Evolutionary conservation across 805 yeast genomes (phyloP).

Genomic region (Pichia eremophila): DNA sequence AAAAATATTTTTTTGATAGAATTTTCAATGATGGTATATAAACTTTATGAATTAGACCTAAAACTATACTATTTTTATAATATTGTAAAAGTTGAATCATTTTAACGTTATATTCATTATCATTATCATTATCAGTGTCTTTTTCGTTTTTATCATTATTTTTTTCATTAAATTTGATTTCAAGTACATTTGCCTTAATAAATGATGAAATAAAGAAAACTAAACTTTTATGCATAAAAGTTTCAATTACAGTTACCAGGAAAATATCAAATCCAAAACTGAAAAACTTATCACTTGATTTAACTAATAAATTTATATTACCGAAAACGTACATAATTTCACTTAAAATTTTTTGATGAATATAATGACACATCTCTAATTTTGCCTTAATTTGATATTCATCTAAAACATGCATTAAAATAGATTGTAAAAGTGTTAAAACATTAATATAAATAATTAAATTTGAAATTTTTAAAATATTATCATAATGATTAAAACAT

Average conservation of each 20-base stretch:
- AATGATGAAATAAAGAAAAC: constrained; percentile 11
- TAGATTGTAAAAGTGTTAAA: constrained; percentile 29
- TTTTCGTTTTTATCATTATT: background rate
- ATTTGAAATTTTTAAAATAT: constrained; percentile 16
- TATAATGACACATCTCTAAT: constrained; percentile 27
- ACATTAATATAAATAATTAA: constrained; percentile 18
- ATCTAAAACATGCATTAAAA: constrained; percentile 27
- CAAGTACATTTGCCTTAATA: constrained; percentile 24
- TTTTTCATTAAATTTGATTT: constrained; percentile 8
- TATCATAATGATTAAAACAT: constrained; percentile 13
- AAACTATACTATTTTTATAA: constrained; percentile 8
- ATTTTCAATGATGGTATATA: constrained; percentile 21
- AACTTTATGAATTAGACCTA: constrained; percentile 16
- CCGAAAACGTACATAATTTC: constrained; percentile 26
- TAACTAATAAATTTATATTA: constrained; percentile 26
- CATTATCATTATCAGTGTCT: too few relatives aligned
- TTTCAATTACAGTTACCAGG: constrained; percentile 30
- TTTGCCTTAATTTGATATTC: constrained; percentile 28
- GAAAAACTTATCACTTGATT: constrained; percentile 17
- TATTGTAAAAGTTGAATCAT: background rate
- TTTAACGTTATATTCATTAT: background rate
- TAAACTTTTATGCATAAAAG: constrained; percentile 29
- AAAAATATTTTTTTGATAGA: constrained; percentile 27
- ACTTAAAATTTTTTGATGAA: constrained; percentile 28
- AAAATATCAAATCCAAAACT: constrained; percentile 30